Evolutionary conservation across 306 rosid genomes (phyloP), one percentile per base, ranked within the genome.

Genomic region (Canavalia gladiata): DNA sequence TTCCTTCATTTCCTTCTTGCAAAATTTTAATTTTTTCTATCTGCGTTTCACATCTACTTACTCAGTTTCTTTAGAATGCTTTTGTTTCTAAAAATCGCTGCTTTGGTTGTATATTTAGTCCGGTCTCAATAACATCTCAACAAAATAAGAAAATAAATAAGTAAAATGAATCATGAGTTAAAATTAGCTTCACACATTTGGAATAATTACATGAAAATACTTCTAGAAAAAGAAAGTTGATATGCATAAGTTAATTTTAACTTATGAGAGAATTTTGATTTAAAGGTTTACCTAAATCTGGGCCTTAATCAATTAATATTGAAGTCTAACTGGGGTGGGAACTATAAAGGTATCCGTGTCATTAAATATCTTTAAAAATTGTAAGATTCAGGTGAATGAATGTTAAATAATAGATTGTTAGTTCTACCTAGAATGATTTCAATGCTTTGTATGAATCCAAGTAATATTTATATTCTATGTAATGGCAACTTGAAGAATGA

Each of bases 251-350:
- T 18, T 18, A 18, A 18, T 18, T 18, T 18, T 18, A 18, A 18
- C 25, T 18, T 18, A 18, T 18, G 25, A 18, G 25, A 18, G 25
- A 18, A 18, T 18, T 18, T 18, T 18, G 25, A 18, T 18, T 18
- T 18, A 18, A 18, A 18, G 25, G 25, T 18, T 18, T 18, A 18
- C 25, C 25, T 18, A 18, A 18, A 18, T 18, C 25, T 18, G 25
- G 25, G 25, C 25, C 45, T 70, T 57, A 8, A 80, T 37, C 34
- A 28, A 51, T 35, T 68, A 8, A 12, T 68, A 31, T 43, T 73
- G 68, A 42, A 49, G 39, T 59, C 74, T 80, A 62, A 73, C 30
- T 28, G 31, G 11, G 59, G 33, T 7, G 31, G 76, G 81, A 68
- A 7, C 3, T 43, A 34, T 28, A 13, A 54, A 63, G 18, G 46